phyloP scores from a whole-genome alignment of 257 asterid genomes.

The Gardenia jasminoides region DNA sequence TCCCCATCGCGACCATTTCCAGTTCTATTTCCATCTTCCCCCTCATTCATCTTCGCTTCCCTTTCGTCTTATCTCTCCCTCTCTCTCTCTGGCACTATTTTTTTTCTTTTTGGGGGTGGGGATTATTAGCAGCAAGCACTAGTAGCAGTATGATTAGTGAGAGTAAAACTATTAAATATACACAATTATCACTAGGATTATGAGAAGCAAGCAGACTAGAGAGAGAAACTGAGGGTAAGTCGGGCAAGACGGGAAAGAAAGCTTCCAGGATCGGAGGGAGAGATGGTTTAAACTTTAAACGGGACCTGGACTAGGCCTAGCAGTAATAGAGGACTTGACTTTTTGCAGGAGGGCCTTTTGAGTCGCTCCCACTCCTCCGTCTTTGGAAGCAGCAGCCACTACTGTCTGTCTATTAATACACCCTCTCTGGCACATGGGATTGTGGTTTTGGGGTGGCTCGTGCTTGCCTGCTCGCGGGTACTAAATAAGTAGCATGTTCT shows the following conservation, averaged over 20 bases:
- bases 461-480: too few species aligned
- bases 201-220: neutral
- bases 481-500: too few species aligned
- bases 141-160: neutral
- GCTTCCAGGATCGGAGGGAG: neutral
- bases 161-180: neutral
- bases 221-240: neutral
- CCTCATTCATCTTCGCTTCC: constrained; percentile 11
- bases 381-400: too few species aligned
- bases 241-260: neutral
- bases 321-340: too few species aligned
- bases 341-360: too few species aligned
- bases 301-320: neutral
- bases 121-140: neutral
- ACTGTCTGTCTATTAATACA: too few species aligned
- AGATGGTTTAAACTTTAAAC: neutral
- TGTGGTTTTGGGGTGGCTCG: too few species aligned
- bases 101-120: too few species aligned
- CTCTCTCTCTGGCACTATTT: neutral
- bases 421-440: too few species aligned
- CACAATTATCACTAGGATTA: neutral
- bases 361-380: too few species aligned
- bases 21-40: neutral
- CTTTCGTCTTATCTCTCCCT: neutral
- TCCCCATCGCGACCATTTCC: constrained; percentile 14